Conservation (phyloP, 2,329 filamentous ascomycete species). For the Leptographium procerum region DNA sequence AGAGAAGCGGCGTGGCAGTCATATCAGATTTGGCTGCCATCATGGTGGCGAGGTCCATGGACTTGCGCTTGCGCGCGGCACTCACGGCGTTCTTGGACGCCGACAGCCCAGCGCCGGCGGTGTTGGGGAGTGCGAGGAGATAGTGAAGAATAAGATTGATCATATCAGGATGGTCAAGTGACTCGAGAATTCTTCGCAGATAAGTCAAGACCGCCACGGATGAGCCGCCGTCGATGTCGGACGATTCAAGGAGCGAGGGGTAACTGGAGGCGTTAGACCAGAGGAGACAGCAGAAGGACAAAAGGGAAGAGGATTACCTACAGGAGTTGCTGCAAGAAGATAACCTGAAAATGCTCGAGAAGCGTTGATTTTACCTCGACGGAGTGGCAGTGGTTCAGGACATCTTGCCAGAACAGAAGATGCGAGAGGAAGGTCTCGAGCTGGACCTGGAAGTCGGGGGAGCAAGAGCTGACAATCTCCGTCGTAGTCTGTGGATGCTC, state of each 20-base stretch:
- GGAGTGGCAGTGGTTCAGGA: conserved; percentile 88
- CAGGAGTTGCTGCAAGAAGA: conserved; percentile 90
- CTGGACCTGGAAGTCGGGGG: conserved; percentile 68
- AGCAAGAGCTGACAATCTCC: conserved; percentile 63
- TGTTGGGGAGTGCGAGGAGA: conserved; percentile 67
- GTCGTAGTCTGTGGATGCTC: conserved; percentile 57
- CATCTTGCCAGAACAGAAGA: conserved; percentile 95
- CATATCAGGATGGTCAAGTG: conserved; percentile 85
- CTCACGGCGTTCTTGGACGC: conserved; percentile 39
- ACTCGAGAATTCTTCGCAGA: conserved; percentile 78
- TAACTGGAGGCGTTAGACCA: conserved; percentile 45
- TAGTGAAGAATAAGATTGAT: conserved; percentile 91
- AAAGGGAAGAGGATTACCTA: conserved; percentile 32
- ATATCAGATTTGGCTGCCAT: conserved; percentile 64
- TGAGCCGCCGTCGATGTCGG: conserved; percentile 91
- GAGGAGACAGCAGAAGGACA: not conserved
- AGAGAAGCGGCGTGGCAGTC: conserved; percentile 69
- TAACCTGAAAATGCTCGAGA: conserved; percentile 91
- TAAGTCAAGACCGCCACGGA: conserved; percentile 94
- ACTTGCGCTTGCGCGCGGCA: conserved; percentile 71
- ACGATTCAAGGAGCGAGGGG: conserved; percentile 89
- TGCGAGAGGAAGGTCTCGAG: conserved; percentile 91
- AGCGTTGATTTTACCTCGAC: conserved; percentile 85
- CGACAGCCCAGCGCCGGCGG: conserved; percentile 22
- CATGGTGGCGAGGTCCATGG: conserved; percentile 74